Conservation (phyloP, 2,329 filamentous ascomycete species). For the Ustilaginoidea virens region DNA sequence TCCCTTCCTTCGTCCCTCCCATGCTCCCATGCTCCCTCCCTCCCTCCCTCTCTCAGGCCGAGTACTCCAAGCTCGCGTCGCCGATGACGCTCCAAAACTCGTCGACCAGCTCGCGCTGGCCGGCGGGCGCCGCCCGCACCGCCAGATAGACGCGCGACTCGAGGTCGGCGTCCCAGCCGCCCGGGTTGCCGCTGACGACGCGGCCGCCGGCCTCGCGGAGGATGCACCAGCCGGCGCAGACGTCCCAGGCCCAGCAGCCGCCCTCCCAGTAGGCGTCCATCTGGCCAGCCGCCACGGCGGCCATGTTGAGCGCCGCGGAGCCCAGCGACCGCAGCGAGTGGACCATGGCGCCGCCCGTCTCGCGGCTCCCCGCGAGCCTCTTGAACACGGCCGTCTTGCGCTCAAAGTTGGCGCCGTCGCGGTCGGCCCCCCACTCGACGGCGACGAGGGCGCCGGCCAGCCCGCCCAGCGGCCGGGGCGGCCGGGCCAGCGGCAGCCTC, state of each 20-base stretch:
- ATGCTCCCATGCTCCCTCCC: too few relatives aligned
- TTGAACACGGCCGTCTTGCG: conserved; percentile 53
- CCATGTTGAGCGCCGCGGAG: conserved; percentile 61
- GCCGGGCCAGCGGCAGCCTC: conserved; percentile 24
- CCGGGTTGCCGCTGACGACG: conserved; percentile 59
- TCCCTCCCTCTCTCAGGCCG: conserved; percentile 7
- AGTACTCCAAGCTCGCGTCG: conserved; percentile 34
- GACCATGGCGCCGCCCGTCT: conserved; percentile 58
- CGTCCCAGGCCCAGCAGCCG: conserved; percentile 76
- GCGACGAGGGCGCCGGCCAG: conserved; percentile 51
- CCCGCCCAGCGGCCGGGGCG: conserved; percentile 39
- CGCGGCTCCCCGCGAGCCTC: conserved; percentile 39
- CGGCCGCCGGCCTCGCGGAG: conserved; percentile 58
- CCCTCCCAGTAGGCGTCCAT: conserved; percentile 71
- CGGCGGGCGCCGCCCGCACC: conserved; percentile 41
- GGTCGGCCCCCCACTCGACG: conserved; percentile 58
- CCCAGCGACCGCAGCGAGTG: conserved; percentile 58
- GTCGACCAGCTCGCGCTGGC: conserved; percentile 45
- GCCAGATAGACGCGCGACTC: conserved; percentile 48
- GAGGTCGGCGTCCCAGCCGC: conserved; percentile 48
- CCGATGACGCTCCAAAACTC: conserved; percentile 50
- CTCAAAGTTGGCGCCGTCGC: conserved; percentile 55
- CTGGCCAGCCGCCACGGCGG: conserved; percentile 53
- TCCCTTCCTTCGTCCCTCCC: too few relatives aligned
- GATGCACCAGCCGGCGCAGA: conserved; percentile 68